Evolutionary conservation across 169 alveolate genomes (phyloP), one percentile per base, ranked within the genome.

Genomic region (Plasmodium cynomolgi): DNA sequence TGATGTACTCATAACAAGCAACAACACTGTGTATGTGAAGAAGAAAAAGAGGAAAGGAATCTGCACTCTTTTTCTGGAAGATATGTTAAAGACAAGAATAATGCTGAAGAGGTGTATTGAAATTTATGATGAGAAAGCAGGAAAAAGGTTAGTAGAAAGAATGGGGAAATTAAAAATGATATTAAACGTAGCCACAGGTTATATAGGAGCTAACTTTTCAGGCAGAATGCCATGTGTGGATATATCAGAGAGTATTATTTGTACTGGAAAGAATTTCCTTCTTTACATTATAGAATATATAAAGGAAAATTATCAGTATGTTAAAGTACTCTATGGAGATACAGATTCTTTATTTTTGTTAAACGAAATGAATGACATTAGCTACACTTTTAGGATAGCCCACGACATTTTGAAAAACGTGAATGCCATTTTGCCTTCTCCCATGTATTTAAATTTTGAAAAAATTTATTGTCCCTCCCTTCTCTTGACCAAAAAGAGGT

Each of bases 211-310:
- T 1, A 96, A 96, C 54, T 97, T 98, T 95, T 98, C 98, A 33
- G 99, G 99, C 11, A 97, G 99, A 79, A 97, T 99, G 95, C 99
- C 99, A 29, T 99, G 99, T 96, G 97, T 99, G 1, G 99, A 98
- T 82, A 97, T 99, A 26, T 98, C 99, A 26, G 98, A 99, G 58
- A 97, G 99, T 82, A 99, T 99, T 15, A 99, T 99, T 29, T 97
- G 99, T 34, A 98, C 98, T 75, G 99, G 99, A 11, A 95, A 99
- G 81, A 95, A 98, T 44, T 98, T 99, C 97, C 97, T 99, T 82
- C 98, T 98, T 74, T 95, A 94, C 73, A 98, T 99, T 23, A 97
- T 97, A 93, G 98, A 97, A 62, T 93, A 95, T 47, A 98, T 98
- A 4, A 97, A 96, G 15, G 97, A 95, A 58, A 97, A 97, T 68